A percentile compares a stretch with the other conserved stretches of the same genome.
These are phyloP conservation scores for Vaccinium corymbosum DNA, from an alignment of 148 eudicot genomes.

Conservation along the genomic window DNA sequence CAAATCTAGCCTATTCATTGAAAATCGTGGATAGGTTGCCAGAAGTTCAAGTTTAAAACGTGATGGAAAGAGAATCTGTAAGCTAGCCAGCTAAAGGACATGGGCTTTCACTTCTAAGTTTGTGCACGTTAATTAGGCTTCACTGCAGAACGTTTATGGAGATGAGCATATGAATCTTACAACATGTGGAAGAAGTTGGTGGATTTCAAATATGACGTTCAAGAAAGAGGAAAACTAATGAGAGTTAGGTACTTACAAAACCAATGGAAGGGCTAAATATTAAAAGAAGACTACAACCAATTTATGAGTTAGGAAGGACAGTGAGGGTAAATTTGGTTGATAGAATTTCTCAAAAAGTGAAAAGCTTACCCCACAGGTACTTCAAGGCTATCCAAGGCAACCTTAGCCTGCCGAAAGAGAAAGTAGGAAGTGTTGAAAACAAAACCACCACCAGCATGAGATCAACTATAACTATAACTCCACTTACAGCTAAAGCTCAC, in stretches of 20 bases:
- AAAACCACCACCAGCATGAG: not conserved
- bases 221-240: conserved; percentile 3
- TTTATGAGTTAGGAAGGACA: not conserved
- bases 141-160: too few species aligned
- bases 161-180: too few species aligned
- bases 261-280: not conserved
- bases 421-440: not conserved
- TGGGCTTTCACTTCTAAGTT: too few species aligned
- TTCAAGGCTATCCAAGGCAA: conserved; percentile 64
- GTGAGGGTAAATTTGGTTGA: not conserved
- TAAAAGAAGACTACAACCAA: not conserved
- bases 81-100: too few species aligned
- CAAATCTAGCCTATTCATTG: too few species aligned
- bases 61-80: too few species aligned
- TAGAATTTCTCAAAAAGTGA: not conserved
- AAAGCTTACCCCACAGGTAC: conserved; percentile 71
- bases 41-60: too few species aligned
- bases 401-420: conserved; percentile 43
- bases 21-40: too few species aligned
- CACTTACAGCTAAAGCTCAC: not conserved
- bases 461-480: not conserved
- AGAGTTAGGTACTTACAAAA: not conserved
- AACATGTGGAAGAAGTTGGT: too few species aligned
- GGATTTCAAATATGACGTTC: too few species aligned
- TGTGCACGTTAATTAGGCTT: too few species aligned